Base-by-base conservation (phyloP, 2,329 filamentous ascomycete species). In the Atkinsonella hypoxylon region DNA sequence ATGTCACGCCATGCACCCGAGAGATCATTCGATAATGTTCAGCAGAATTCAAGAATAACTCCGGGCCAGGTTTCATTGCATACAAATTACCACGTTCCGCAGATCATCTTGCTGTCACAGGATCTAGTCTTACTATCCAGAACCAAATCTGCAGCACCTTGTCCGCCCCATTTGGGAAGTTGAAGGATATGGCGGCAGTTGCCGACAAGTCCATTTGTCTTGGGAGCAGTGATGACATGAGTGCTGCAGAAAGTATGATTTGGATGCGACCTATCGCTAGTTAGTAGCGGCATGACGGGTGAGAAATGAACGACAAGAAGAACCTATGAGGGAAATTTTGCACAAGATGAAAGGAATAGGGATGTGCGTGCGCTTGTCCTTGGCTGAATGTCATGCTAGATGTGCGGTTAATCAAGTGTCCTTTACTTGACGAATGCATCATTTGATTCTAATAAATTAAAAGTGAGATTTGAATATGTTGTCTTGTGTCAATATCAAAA, bases 151-250 rank as follows among this genome's bases (percentile, higher is more conserved):
- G 18, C 17, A 58, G 67, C n/a, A n/a, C n/a, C n/a, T n/a, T n/a
- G 6, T 62, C 64, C 22, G 48, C 54, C 18, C 59, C 72, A 20
- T 58, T 68, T 18, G 51, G 60, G 41, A 56, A 54, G 30, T 61
- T 71, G n/a, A 59, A 67, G 47, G 55, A 60, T 5, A 53, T 61
- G 50, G 69, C 68, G 1, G 56, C 57, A 10, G 58, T 51, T 13
- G 64, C 66, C 11, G 56, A 58, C 13, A 56, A 66, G 48, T 60
- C 63, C 11, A 61, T 69, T 69, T 6, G 64, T 70, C 45, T 56
- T 71, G 13, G 68, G 71, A 52, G 67, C 65, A 18, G 71, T 67
- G 17, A 62, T 63, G 55, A 61, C 64, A 62, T 63, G 55, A 61
- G 64, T 17, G 69, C 68, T 1, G 61, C 69, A 6, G 61, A 56